Evolutionary conservation across 2,329 filamentous ascomycete species (phyloP).

Genomic region (Talaromyces marneffei): DNA sequence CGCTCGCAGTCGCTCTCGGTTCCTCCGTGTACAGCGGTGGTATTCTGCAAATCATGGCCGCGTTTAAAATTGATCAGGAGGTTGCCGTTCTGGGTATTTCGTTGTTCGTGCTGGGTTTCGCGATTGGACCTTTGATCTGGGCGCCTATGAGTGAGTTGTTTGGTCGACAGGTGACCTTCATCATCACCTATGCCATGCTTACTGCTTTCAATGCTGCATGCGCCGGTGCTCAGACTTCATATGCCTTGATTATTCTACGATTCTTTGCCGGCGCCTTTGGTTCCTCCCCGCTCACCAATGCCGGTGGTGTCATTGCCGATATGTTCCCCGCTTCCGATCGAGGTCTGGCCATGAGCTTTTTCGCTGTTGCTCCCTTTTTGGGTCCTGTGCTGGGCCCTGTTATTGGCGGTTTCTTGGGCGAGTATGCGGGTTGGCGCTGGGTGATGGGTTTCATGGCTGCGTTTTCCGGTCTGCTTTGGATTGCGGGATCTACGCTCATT

Average conservation of each 20-base stretch:
- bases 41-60: constrained; percentile 28
- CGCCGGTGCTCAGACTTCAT: constrained; percentile 53
- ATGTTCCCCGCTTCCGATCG: constrained; percentile 52
- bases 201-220: constrained; percentile 58
- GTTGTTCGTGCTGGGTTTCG: constrained; percentile 44
- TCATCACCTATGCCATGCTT: constrained; percentile 37
- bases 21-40: constrained; percentile 41
- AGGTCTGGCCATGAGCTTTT: constrained; percentile 57
- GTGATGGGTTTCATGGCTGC: constrained; percentile 58
- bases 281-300: constrained; percentile 57
- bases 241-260: constrained; percentile 58
- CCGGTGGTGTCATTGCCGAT: constrained; percentile 58
- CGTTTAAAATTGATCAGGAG: constrained; percentile 34
- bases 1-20: constrained; percentile 39
- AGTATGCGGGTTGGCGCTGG: constrained; percentile 64
- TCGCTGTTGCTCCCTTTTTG: constrained; percentile 62
- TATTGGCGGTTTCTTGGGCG: constrained; percentile 60
- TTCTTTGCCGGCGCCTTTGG: constrained; percentile 62
- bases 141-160: constrained; percentile 36
- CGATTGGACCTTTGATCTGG: constrained; percentile 43
- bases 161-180: constrained; percentile 33
- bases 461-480: constrained; percentile 57
- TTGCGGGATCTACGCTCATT: constrained; percentile 26
- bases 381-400: constrained; percentile 62
- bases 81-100: constrained; percentile 40